Percentiles rank a stretch among this genome's conserved stretches.
phyloP scores from a whole-genome alignment of 2,329 filamentous ascomycete genomes.

The Exophiala spinifera region DNA sequence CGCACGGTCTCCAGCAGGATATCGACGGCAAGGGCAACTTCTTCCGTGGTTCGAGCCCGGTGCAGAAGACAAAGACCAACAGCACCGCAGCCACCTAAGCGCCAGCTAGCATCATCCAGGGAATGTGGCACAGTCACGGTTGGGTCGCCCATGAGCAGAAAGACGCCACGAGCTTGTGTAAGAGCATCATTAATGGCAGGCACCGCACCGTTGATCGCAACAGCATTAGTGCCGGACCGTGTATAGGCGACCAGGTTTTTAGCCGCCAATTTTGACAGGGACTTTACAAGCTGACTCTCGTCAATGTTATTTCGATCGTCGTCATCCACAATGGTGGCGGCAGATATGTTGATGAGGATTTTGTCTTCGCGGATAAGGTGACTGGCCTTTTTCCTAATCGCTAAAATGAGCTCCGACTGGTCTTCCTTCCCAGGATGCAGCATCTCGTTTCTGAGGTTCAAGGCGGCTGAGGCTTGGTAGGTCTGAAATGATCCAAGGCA shows the following conservation, averaged over 20 bases:
- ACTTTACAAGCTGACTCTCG: slow-evolving; percentile 72
- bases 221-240: slow-evolving; percentile 68
- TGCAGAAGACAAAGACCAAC: slow-evolving; percentile 83
- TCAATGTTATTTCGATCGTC: slow-evolving; percentile 69
- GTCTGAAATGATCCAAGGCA: slow-evolving; percentile 94
- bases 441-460: slow-evolving; percentile 88
- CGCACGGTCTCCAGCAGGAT: slow-evolving; percentile 82
- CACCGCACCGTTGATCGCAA: slow-evolving; percentile 84
- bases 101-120: slow-evolving; percentile 89
- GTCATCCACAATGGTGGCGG: slow-evolving; percentile 74
- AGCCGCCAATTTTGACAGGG: slow-evolving; percentile 69
- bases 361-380: slow-evolving; percentile 75
- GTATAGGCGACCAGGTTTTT: slow-evolving; percentile 67
- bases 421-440: slow-evolving; percentile 87
- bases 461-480: slow-evolving; percentile 84
- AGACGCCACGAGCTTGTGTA: slow-evolving; percentile 74
- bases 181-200: slow-evolving; percentile 86
- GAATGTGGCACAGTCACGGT: slow-evolving; percentile 77
- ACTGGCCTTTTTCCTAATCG: slow-evolving; percentile 82
- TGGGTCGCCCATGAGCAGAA: slow-evolving; percentile 77
- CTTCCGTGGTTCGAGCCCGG: slow-evolving; percentile 65
- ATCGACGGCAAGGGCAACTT: slow-evolving; percentile 72
- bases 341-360: slow-evolving; percentile 78
- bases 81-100: slow-evolving; percentile 84
- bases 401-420: slow-evolving; percentile 83